phyloP scores from a whole-genome alignment of 1,284 basidiomycete genomes.

The Agroathelia rolfsii region DNA sequence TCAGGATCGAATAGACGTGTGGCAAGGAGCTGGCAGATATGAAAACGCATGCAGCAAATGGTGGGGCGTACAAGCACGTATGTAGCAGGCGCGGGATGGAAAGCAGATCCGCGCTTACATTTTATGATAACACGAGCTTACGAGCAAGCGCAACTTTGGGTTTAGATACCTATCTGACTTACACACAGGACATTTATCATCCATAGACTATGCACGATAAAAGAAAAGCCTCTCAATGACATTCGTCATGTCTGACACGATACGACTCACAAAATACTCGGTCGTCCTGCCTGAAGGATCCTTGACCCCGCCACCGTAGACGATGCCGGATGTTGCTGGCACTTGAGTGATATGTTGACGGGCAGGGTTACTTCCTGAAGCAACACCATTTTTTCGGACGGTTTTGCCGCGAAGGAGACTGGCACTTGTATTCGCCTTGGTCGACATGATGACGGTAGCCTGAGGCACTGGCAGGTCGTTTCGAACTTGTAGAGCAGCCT shows the following conservation, averaged over 20 bases:
- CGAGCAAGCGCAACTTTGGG: conserved; percentile 86
- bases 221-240: conserved; percentile 6
- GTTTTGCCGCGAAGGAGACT: conserved; percentile 65
- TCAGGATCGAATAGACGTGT: too few species aligned
- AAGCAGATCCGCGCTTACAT: conserved; percentile 61
- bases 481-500: too few species aligned
- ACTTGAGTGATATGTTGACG: conserved; percentile 42
- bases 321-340: conserved; percentile 57
- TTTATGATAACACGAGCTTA: conserved; percentile 98
- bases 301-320: conserved; percentile 73
- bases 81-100: too few species aligned
- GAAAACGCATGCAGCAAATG: too few species aligned
- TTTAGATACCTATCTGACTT: conserved; percentile 95
- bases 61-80: too few species aligned
- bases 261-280: conserved; percentile 62
- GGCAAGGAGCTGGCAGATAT: too few species aligned
- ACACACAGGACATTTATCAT: conserved; percentile 96
- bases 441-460: too few species aligned
- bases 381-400: conserved; percentile 51
- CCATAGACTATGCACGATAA: conserved; percentile 55
- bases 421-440: too few species aligned
- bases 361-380: too few species aligned
- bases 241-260: conserved; percentile 2
- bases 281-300: conserved; percentile 70
- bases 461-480: too few species aligned